Base-by-base conservation (phyloP, 768 basidiomycete species). In the Leccinum pellstonianum region DNA sequence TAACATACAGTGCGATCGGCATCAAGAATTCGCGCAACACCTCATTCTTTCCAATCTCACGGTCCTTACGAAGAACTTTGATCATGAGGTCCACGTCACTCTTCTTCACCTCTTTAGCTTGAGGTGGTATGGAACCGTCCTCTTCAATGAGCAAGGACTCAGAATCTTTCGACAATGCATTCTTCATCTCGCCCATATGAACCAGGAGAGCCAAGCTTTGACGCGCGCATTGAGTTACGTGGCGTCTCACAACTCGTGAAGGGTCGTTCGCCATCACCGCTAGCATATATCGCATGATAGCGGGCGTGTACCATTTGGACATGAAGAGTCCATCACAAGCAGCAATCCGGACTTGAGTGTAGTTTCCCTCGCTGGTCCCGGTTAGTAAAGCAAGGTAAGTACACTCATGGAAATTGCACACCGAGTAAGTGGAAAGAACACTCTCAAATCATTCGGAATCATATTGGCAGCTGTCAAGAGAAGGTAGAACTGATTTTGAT, bases 371-470 rank as follows among this genome's bases (percentile, higher is more conserved):
- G 27, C 95, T 95, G 64, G 25, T 60, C 57, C 38, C 49, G 50
- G 58, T 66, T n/a, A 68, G 62, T 10, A 53, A 57, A 46, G 25
- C 21, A 51, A 25, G 19, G 49, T n/a, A 53, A 54, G 14, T 31
- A 56, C n/a, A 11, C 41, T 23, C 19, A 49, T 49, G 38, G 27
- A 21, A 33, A 54, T 53, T 48, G 73, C 85, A 51, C 64, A 94
- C 94, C 95, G 83, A 43, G 95, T 96, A 64, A 95, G 84, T 1
- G 91, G 86, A 66, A 98, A 89, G 76, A 95, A 95, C 14, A 87
- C 77, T 58, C 83, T 81, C 29, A 86, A 81, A 62, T 93, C 90
- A 58, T 85, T 87, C 11, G 92, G 87, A 57, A 93, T 81, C 29
- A 95, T 80, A 66, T 86, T 86, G 2, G 91, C 89, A 41, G 90